Evolutionary conservation across 2,329 filamentous ascomycete genomes (phyloP).

Genomic region (Leptographium flavum): DNA sequence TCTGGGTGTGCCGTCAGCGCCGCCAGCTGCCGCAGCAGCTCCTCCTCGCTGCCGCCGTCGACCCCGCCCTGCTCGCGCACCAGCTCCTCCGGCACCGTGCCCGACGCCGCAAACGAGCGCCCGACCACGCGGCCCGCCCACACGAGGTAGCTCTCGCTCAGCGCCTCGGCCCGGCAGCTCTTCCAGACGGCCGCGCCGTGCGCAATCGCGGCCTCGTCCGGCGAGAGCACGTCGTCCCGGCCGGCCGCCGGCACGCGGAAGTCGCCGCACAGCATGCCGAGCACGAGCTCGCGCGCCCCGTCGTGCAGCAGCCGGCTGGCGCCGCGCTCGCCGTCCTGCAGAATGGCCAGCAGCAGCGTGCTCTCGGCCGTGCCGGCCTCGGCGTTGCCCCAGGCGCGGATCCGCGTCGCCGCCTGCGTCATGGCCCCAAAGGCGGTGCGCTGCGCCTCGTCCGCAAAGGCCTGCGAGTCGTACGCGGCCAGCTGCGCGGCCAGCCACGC

Average conservation of each 20-base stretch:
- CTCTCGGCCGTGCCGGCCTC: constrained; percentile 61
- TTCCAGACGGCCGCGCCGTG: constrained; percentile 60
- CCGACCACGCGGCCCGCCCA: constrained; percentile 84
- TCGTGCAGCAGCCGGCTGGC: constrained; percentile 49
- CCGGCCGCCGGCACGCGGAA: constrained; percentile 49
- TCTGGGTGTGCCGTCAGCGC: constrained; percentile 45
- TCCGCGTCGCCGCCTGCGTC: constrained; percentile 51
- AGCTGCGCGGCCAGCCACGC: constrained; percentile 64
- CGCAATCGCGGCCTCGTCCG: constrained; percentile 46
- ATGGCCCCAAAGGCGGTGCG: constrained; percentile 50
- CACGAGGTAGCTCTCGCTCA: constrained; percentile 55
- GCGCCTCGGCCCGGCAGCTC: constrained; percentile 50
- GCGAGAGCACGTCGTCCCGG: constrained; percentile 52
- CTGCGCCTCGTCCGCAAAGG: constrained; percentile 33
- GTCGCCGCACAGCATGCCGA: constrained; percentile 58
- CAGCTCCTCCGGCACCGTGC: constrained; percentile 47
- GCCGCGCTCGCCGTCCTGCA: constrained; percentile 53
- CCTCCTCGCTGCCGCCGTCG: constrained; percentile 44
- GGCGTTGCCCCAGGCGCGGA: constrained; percentile 55
- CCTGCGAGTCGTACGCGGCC: constrained; percentile 40
- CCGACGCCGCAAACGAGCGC: constrained; percentile 65
- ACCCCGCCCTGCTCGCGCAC: constrained; percentile 40
- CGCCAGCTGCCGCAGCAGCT: constrained; percentile 47
- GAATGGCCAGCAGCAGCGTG: constrained; percentile 61
- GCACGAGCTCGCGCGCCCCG: constrained; percentile 54